Base-by-base conservation (phyloP, 441 rosid genomes). In the Adansonia madagascariensis region DNA sequence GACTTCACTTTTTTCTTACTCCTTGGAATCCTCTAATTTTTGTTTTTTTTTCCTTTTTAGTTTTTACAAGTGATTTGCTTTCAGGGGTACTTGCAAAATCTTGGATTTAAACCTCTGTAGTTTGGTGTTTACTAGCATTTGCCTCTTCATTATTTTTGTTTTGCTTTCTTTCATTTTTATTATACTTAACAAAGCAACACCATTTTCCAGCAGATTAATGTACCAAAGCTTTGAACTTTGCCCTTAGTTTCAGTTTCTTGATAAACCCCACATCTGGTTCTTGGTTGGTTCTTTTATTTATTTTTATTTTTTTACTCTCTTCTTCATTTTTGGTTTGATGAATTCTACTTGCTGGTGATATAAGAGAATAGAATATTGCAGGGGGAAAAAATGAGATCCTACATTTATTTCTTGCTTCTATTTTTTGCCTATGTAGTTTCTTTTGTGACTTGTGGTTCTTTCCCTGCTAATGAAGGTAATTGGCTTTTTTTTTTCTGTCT, bases 391-490 rank as follows among this genome's bases (percentile, higher is more conserved):
- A 95, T 90, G 97, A 83, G 83, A 88, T 84, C 85, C 50, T 63
- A 49, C 78, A 62, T 85, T 82, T 82, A 85, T 31, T 76, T 87
- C 78, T 80, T 79, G 78, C 81, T 88, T 77, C 87, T 82, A 70
- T 75, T 84, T 84, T 80, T 88, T 76, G 27, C 82, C 74, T 84
- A 82, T 74, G 85, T 80, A 1, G 77, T 86, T 82, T 82, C 85
- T 83, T 78, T 84, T 64, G 80, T 87, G 63, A 57, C 80, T 62
- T 87, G 91, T 71, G 81, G 84, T 76, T 84, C 91, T 8, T 94
- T 91, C 85, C 68, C 89, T 2, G 39, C 77, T 71, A 89, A 85
- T 83, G 99, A 96, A 91, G 94, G 98, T 94, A 82, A 31, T 53
- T 8, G 35, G 20, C 27, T 31, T 49, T 80, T 41, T 52, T 50